Evolutionary conservation across 306 rosid genomes (phyloP).

Genomic region (Dalbergia cultrata): DNA sequence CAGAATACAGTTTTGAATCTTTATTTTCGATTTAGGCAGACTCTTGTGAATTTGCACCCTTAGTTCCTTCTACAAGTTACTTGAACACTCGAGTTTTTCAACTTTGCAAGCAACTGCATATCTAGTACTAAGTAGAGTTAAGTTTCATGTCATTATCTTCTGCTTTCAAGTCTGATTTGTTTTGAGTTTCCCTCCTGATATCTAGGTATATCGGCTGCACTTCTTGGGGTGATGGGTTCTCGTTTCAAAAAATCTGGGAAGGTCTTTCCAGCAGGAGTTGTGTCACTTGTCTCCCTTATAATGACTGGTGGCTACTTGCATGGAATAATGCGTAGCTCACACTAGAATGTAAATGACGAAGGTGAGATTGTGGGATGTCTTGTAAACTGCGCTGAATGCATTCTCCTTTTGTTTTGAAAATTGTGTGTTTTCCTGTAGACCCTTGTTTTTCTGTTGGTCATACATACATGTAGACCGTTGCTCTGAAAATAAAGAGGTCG

Average conservation of each 20-base stretch:
- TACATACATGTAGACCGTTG: conserved; percentile 10
- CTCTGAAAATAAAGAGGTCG: conserved; percentile 41
- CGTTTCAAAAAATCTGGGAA: conserved; percentile 95
- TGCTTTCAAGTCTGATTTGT: conserved; percentile 24
- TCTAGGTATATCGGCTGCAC: conserved; percentile 90
- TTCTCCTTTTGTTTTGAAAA: conserved; percentile 24
- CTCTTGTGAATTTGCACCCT: neutral
- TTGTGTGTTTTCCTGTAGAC: conserved; percentile 36
- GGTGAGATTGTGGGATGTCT: conserved; percentile 35
- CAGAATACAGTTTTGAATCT: neutral
- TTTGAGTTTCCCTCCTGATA: conserved; percentile 14
- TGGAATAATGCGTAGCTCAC: conserved; percentile 84
- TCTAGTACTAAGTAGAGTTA: neutral
- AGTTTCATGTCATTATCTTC: conserved; percentile 18
- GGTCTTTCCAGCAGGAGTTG: conserved; percentile 96
- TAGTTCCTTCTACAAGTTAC: neutral
- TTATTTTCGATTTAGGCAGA: neutral
- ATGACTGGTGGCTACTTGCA: conserved; percentile 97
- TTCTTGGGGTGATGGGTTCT: conserved; percentile 91
- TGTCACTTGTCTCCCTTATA: conserved; percentile 83
- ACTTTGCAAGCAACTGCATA: neutral
- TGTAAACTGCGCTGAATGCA: conserved; percentile 43
- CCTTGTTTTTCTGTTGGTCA: conserved; percentile 17
- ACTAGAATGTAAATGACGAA: conserved; percentile 57
- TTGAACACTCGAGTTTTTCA: neutral